Evolutionary conservation across 2,329 filamentous ascomycete genomes (phyloP), one percentile per base, ranked within the genome.

Genomic region (Claviceps pusilla): DNA sequence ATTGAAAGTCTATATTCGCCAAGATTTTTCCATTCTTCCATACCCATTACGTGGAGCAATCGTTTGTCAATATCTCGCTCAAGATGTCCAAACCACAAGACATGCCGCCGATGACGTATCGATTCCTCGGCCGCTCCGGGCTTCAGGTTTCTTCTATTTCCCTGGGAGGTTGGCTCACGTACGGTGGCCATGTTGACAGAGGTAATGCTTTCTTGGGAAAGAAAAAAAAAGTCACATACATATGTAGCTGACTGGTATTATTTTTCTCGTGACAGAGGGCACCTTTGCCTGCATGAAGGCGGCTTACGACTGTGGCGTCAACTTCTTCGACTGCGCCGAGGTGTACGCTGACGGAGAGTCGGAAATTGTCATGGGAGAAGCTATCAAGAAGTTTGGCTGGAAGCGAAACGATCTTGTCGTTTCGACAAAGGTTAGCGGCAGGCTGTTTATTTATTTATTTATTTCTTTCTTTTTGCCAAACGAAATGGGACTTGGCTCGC

Each of bases 71-170:
- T 4, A 42, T 7, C n/a, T 50, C 53, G 39, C 50, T 45, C 59
- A 65, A 50, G 49, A 71, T 71, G 69, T 61, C 66, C 11, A 70
- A 69, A 59, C 72, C 73, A 49, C 68, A 71, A 53, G 71, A 70
- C 58, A 64, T 70, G 52, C 72, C 69, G 53, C 69, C 68, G 53
- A 87, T 87, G 84, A 74, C 83, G 62, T 87, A 87, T 69, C 81
- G 84, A 60, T 82, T 80, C 68, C 75, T 88, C 7, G 85, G 86
- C 62, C 78, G 77, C 43, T 84, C 83, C 16, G 85, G 86, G 53
- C 76, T 89, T 19, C 81, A 88, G 66, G 84, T 89, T 39, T 89
- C 84, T 33, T 77, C 81, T 48, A 84, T 89, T 58, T 83, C 82
- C 2, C 73, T 89, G 3, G 86, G 82, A 56, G 79, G 82, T 59